Percentiles rank a stretch among this genome's conserved stretches.
Conservation (phyloP, 2,329 filamentous ascomycete genomes). For the Alternaria postmessia region DNA sequence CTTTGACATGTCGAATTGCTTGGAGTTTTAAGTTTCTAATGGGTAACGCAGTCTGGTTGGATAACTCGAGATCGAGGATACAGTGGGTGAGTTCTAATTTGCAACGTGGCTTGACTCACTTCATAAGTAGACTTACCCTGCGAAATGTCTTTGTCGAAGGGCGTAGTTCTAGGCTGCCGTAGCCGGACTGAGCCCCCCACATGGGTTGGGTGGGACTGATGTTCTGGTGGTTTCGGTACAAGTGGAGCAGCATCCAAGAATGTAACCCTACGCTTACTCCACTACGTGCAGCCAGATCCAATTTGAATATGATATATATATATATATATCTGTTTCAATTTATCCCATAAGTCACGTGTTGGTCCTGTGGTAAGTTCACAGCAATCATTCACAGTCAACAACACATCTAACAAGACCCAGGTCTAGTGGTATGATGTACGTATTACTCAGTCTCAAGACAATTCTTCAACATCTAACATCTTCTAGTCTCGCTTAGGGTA, state of each 20-base stretch:
- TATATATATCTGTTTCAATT: no score
- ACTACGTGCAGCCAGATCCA: no score
- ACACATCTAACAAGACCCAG: constrained; percentile 3
- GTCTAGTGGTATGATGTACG: constrained; percentile 20
- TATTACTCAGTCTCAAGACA: no score
- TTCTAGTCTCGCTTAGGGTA: constrained; percentile 15
- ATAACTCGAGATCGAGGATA: background rate
- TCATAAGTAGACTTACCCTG: background rate
- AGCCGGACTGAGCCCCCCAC: background rate
- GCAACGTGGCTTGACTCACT: background rate
- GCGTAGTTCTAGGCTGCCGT: background rate
- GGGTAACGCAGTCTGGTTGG: background rate
- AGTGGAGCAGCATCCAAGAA: background rate
- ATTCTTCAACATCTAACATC: background rate
- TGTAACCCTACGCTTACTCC: no score
- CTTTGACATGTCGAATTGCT: background rate
- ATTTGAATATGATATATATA: no score
- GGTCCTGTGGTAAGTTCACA: constrained; percentile 20
- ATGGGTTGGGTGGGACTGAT: background rate
- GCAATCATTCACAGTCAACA: background rate
- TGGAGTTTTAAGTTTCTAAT: background rate
- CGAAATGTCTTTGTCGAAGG: background rate
- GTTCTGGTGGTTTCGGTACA: background rate
- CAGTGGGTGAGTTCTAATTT: background rate
- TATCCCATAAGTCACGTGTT: background rate